phyloP scores from a whole-genome alignment of 352 stramenopile genomes.

The Proteromonas lacertae region DNA sequence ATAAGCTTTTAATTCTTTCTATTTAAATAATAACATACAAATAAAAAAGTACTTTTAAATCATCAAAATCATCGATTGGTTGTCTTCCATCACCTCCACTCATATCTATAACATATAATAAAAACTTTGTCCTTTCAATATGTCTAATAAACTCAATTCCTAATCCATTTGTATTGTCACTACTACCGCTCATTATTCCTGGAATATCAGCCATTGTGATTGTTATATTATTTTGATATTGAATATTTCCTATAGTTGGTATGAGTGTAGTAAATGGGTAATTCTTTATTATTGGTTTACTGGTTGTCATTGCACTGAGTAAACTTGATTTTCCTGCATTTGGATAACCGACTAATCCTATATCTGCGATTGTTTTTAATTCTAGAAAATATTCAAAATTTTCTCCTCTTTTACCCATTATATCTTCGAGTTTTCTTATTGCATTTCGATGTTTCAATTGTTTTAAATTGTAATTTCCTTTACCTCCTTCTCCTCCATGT shows the following conservation, averaged over 20 bases:
- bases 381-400: constrained; percentile 22
- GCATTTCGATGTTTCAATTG: no score
- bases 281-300: constrained; percentile 71
- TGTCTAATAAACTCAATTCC: constrained; percentile 87
- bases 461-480: no score
- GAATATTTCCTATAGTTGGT: constrained; percentile 62
- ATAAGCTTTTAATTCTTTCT: no score
- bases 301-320: constrained; percentile 49
- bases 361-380: constrained; percentile 84
- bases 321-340: constrained; percentile 89
- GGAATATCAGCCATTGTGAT: constrained; percentile 31
- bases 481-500: no score
- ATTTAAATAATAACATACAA: no score
- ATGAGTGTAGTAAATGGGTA: constrained; percentile 95
- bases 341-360: constrained; percentile 87
- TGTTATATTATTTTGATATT: constrained; percentile 13
- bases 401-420: not conserved
- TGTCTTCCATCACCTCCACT: constrained; percentile 4
- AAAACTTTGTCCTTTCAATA: constrained; percentile 73
- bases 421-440: no score
- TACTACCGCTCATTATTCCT: constrained; percentile 38
- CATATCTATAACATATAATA: constrained; percentile 51
- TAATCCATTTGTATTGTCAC: constrained; percentile 77
- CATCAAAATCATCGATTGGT: not conserved
- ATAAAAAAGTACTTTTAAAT: no score